phyloP scores from a whole-genome alignment of 2,329 filamentous ascomycete species.

The Calonectria leucothoes region DNA sequence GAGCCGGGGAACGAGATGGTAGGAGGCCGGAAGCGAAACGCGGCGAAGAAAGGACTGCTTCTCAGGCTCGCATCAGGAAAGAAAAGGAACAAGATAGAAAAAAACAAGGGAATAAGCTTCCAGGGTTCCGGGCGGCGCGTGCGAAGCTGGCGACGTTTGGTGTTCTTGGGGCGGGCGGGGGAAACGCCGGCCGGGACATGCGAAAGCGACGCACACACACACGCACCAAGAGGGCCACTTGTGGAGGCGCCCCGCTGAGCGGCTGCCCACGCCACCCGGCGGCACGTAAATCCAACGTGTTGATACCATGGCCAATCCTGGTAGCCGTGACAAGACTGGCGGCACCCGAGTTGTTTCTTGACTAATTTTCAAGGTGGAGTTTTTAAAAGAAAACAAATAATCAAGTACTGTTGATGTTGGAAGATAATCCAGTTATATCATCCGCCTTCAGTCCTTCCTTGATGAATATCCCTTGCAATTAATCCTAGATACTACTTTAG shows the following conservation, averaged over 20 bases:
- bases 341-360: neutral
- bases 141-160: conserved; percentile 21
- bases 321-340: too few species aligned
- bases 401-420: too few species aligned
- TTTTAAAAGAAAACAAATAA: neutral
- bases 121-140: conserved; percentile 6
- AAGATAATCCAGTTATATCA: too few species aligned
- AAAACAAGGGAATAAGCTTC: neutral
- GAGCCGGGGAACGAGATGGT: neutral
- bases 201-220: conserved; percentile 9
- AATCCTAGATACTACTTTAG: too few species aligned
- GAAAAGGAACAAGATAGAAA: neutral
- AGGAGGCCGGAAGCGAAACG: neutral
- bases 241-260: neutral
- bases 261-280: neutral
- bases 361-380: neutral
- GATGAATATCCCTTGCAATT: too few species aligned
- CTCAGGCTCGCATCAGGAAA: conserved; percentile 1
- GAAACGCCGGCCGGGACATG: conserved; percentile 31
- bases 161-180: conserved; percentile 30
- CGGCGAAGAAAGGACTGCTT: neutral
- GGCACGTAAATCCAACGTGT: neutral
- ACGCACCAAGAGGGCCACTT: conserved; percentile 4
- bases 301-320: neutral
- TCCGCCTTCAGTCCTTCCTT: too few species aligned